Base-by-base conservation (phyloP, 768 basidiomycete species). In the Pulveroboletus sp. region DNA sequence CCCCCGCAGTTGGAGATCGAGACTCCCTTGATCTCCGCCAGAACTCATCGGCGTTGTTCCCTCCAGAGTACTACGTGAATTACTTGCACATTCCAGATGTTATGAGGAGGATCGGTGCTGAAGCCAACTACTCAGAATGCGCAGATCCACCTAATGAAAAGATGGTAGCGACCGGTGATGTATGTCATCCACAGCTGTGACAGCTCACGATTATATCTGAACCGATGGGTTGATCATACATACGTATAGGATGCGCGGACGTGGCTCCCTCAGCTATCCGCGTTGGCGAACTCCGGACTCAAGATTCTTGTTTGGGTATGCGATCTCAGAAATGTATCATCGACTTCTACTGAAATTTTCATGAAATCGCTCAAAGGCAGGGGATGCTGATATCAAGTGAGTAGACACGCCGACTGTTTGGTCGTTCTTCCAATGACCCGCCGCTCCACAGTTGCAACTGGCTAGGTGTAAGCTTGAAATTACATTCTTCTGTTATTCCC, bases 11-110 rank as follows among this genome's bases (percentile, higher is more conserved):
- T 5, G 79, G 78, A 1, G 58, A 79, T 55, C 69, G 72, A 11
- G 82, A 86, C 51, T 53, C 72, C 0, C 63, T 84, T 49, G 84
- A 86, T 56, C 65, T 86, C 35, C 69, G 81, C 19, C 82, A 84
- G 63, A 81, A 75, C 34, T 57, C 74, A 1, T 72, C 77, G 0
- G 71, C 75, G 2, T 47, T 66, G 7, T 84, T 84, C 63, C 58
- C n/a, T n/a, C n/a, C n/a, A n/a, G n/a, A n/a, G n/a, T n/a, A n/a
- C n/a, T n/a, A n/a, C n/a, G n/a, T n/a, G n/a, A n/a, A n/a, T n/a
- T n/a, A n/a, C n/a, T n/a, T n/a, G n/a, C n/a, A n/a, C n/a, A n/a
- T n/a, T n/a, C n/a, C n/a, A n/a, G n/a, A n/a, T n/a, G n/a, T n/a
- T n/a, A n/a, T n/a, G n/a, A n/a, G n/a, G n/a, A n/a, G n/a, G n/a